These are phyloP conservation scores for Tulasnella sp. DNA, from an alignment of 768 basidiomycete genomes.

Conservation along the genomic window DNA sequence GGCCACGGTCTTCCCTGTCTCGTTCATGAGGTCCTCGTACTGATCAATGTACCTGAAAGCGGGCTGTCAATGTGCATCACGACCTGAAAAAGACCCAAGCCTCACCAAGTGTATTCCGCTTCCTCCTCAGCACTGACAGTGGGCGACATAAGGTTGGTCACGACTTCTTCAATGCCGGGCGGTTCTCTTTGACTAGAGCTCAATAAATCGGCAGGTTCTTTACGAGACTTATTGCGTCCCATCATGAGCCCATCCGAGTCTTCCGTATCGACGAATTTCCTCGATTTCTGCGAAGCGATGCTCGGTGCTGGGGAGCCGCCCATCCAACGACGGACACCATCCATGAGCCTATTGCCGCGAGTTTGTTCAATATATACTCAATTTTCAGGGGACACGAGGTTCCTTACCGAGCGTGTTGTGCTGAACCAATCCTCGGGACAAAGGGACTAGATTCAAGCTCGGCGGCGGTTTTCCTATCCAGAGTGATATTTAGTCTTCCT, in stretches of 20 bases:
- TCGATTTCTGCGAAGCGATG: conserved; percentile 21
- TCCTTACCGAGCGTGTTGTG: conserved; percentile 32
- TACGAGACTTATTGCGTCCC: neutral
- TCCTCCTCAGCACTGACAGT: conserved; percentile 56
- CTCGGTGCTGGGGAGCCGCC: conserved; percentile 39
- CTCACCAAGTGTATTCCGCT: conserved; percentile 64
- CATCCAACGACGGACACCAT: conserved; percentile 74
- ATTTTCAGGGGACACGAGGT: conserved; percentile 7
- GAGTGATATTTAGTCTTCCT: neutral
- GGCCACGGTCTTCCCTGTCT: conserved; percentile 43
- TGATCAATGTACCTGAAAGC: conserved; percentile 61
- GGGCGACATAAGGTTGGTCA: conserved; percentile 52
- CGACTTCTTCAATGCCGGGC: conserved; percentile 52
- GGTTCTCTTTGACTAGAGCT: conserved; percentile 18
- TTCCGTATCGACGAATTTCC: conserved; percentile 8
- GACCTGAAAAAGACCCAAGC: neutral
- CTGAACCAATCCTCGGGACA: conserved; percentile 39
- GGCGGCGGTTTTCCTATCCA: conserved; percentile 55
- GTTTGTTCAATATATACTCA: neutral
- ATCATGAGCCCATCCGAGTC: neutral
- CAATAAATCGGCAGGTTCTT: conserved; percentile 23
- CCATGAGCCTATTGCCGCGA: conserved; percentile 60
- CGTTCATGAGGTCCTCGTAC: conserved; percentile 53
- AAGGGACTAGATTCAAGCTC: conserved; percentile 72
- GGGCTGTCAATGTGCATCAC: neutral